Evolutionary conservation across 257 asterid species (phyloP).

Genomic region (Ehretia macrophylla): DNA sequence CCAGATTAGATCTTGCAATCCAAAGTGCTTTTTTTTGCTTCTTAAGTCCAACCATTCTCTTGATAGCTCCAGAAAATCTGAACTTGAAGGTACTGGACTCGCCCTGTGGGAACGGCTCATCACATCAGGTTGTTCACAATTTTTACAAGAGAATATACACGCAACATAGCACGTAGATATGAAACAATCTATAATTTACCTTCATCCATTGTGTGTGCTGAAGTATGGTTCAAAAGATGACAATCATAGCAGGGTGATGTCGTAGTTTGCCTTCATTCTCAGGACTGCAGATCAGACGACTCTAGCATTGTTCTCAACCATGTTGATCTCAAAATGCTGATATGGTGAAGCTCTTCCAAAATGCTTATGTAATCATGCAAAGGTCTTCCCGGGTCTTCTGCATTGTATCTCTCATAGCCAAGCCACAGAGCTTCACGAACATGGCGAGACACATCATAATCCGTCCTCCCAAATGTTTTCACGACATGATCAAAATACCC

Average conservation of each 20-base stretch:
- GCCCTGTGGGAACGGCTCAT: too few relatives aligned
- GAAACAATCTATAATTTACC: too few relatives aligned
- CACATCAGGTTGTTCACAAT: too few relatives aligned
- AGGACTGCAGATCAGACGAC: slow-evolving; percentile 11
- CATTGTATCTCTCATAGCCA: slow-evolving; percentile 32
- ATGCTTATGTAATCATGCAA: slow-evolving; percentile 22
- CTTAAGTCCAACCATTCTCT: slow-evolving; percentile 9
- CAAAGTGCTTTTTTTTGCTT: background rate
- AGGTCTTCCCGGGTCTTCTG: slow-evolving; percentile 18
- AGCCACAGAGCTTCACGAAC: slow-evolving; percentile 23
- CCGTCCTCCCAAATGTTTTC: slow-evolving; percentile 38
- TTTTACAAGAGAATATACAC: too few relatives aligned
- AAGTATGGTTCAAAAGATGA: too few relatives aligned
- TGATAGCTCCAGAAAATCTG: too few relatives aligned
- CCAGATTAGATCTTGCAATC: background rate
- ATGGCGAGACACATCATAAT: slow-evolving; percentile 17
- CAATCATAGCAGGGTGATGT: too few relatives aligned
- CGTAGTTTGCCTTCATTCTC: background rate
- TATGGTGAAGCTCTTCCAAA: slow-evolving; percentile 39
- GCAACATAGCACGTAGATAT: too few relatives aligned
- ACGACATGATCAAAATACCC: slow-evolving; percentile 28
- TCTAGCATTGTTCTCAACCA: slow-evolving; percentile 20
- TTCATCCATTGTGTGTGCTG: too few relatives aligned
- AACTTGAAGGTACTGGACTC: slow-evolving; percentile 23
- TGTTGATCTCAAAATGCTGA: slow-evolving; percentile 29